Base-by-base conservation (phyloP, 768 basidiomycete genomes). In the Termitomyces sp. region DNA sequence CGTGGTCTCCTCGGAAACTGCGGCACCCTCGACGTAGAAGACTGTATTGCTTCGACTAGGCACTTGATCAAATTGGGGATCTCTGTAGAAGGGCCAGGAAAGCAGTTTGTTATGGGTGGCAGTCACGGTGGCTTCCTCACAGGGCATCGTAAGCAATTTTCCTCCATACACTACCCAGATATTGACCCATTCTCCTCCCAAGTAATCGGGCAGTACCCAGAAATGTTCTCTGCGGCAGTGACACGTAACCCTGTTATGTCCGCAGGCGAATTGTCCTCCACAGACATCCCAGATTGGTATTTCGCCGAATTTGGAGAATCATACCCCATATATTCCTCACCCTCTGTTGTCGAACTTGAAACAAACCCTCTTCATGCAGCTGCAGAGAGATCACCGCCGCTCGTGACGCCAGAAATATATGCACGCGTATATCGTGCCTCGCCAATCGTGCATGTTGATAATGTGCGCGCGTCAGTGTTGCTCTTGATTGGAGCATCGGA, bases 271-370 rank as follows among this genome's bases (percentile, higher is more conserved):
- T 71, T 86, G 33, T 71, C 81, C 0, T 74, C 74, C 0, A 82
- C 82, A 1, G 90, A 91, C 62, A 90, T 92, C 45, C 82, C 86
- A 8, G 89, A 91, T 66, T 91, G 89, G 89, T 81, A 78, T 55
- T 83, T 74, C 61, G 67, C 78, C 16, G 81, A 83, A 66, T 79
- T 77, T 62, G 73, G 84, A 69, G 63, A 83, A 36, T 65, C 63
- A 71, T 80, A 76, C 65, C 70, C 73, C 32, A 48, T 87, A 45
- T 69, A 70, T 15, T 71, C 78, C 15, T 73, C 75, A 7, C 69
- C 74, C 46, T 61, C 60, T 49, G 45, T 38, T 50, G 28, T 60
- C 38, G 63, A 67, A 7, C 57, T 57, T 8, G 49, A 56, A 48
- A 57, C 24, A 42, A 8, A 18, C 45, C 48, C 8, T 28, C 35